phyloP scores from a whole-genome alignment of 2,329 filamentous ascomycete species.

The Cordyceps cateniannulata region DNA sequence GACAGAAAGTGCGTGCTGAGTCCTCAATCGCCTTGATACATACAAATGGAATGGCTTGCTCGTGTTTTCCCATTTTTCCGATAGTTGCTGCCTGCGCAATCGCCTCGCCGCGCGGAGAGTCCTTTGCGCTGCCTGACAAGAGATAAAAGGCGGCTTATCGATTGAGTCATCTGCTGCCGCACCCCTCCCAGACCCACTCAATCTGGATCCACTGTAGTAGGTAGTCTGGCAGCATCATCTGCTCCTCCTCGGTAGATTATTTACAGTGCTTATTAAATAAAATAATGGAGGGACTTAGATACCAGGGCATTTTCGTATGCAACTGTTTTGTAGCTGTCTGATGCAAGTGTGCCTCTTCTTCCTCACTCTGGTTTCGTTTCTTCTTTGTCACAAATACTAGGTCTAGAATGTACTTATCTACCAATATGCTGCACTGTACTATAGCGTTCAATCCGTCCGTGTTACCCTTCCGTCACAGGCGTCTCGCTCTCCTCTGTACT shows the following conservation, averaged over 20 bases:
- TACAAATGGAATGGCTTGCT: accelerated
- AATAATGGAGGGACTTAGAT: too few relatives aligned
- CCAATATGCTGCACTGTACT: background rate
- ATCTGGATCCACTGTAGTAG: background rate
- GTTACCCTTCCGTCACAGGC: background rate
- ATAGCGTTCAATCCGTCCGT: background rate
- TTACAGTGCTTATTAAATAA: background rate
- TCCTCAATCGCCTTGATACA: background rate
- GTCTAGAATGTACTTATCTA: background rate
- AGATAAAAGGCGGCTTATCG: slow-evolving; percentile 3
- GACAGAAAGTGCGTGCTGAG: background rate
- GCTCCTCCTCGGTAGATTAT: background rate
- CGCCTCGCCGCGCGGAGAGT: background rate
- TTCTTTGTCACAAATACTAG: background rate
- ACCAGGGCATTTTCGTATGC: too few relatives aligned
- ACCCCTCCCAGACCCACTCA: background rate
- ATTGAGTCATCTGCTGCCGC: slow-evolving; percentile 8
- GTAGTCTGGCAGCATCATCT: background rate
- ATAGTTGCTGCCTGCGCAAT: background rate
- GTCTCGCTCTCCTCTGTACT: background rate
- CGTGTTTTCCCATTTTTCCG: background rate
- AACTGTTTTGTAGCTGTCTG: background rate
- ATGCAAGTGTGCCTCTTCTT: background rate
- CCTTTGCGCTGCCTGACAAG: background rate
- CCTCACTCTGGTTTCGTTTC: background rate